phyloP scores from a whole-genome alignment of 2,329 filamentous ascomycete species.

The Cladosporium colombiae region DNA sequence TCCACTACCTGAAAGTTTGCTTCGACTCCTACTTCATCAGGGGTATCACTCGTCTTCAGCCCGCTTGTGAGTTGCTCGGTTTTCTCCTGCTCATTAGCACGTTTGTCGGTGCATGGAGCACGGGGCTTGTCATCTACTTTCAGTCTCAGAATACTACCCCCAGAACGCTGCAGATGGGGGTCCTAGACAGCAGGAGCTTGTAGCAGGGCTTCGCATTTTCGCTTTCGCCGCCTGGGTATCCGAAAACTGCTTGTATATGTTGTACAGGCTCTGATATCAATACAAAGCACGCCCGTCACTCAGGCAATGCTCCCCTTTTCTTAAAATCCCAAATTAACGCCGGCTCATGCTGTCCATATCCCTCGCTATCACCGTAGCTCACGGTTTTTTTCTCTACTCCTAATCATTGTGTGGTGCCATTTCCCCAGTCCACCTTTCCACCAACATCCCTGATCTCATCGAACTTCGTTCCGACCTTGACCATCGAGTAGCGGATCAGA shows the following conservation, averaged over 20 bases:
- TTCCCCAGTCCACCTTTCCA: constrained; percentile 55
- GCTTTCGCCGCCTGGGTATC: not conserved
- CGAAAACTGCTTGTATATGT: constrained; percentile 5
- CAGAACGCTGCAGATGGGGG: not conserved
- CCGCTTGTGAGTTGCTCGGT: not conserved
- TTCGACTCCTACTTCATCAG: not conserved
- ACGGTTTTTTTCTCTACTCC: not conserved
- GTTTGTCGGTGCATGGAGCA: not conserved
- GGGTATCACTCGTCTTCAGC: not conserved
- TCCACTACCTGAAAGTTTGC: not conserved
- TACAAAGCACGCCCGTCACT: not conserved
- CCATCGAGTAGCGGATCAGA: constrained; percentile 82
- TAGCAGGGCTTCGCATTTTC: too few species aligned
- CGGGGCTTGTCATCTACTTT: not conserved
- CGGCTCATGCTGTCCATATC: constrained; percentile 1
- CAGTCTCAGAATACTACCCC: not conserved
- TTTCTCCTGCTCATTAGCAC: not conserved
- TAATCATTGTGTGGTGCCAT: not conserved
- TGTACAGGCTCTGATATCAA: constrained; percentile 12
- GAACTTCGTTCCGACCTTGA: constrained; percentile 75
- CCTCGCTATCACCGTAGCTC: not conserved
- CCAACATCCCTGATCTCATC: constrained; percentile 61
- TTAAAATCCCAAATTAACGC: not conserved
- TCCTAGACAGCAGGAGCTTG: not conserved
- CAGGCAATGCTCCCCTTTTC: not conserved